Evolutionary conservation across 2,329 filamentous ascomycete species (phyloP).

Genomic region (Ophiostoma populinum): DNA sequence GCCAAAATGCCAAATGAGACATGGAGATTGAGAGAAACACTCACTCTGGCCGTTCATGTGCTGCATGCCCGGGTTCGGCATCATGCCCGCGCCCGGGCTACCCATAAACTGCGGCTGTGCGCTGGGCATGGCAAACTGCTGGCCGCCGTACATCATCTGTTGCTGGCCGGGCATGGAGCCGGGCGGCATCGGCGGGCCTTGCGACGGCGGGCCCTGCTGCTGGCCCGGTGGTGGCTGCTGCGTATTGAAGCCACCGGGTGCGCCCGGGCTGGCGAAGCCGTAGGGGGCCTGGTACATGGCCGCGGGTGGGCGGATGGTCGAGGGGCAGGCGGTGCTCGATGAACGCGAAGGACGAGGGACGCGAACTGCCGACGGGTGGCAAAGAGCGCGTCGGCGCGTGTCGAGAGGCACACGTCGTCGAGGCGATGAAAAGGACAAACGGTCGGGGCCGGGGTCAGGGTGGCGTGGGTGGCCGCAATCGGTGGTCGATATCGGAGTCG

Average conservation of each 20-base stretch:
- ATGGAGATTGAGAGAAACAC: slow-evolving; percentile 15
- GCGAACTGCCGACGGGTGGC: neutral
- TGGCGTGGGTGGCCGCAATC: too few species aligned
- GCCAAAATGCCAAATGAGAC: too few species aligned
- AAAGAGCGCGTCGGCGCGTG: neutral
- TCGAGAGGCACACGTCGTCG: neutral
- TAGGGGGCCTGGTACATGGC: slow-evolving; percentile 40
- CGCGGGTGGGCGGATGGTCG: neutral
- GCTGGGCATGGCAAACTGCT: slow-evolving; percentile 36
- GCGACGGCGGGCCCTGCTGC: too few species aligned
- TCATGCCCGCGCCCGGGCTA: slow-evolving; percentile 38
- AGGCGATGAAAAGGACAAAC: too few species aligned
- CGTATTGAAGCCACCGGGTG: slow-evolving; percentile 31
- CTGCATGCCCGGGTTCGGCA: slow-evolving; percentile 43
- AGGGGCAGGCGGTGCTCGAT: neutral
- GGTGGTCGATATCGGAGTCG: too few species aligned
- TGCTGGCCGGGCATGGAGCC: slow-evolving; percentile 23
- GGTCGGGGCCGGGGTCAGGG: too few species aligned
- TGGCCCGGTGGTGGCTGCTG: slow-evolving; percentile 9
- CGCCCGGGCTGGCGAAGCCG: slow-evolving; percentile 35
- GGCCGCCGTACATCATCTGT: slow-evolving; percentile 41
- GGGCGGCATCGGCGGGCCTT: slow-evolving; percentile 28
- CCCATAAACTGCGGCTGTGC: slow-evolving; percentile 34
- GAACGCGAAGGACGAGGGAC: too few species aligned
- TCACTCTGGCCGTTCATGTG: slow-evolving; percentile 47